phyloP scores from a whole-genome alignment of 164 flowering plant genomes.

The Santalum album region DNA sequence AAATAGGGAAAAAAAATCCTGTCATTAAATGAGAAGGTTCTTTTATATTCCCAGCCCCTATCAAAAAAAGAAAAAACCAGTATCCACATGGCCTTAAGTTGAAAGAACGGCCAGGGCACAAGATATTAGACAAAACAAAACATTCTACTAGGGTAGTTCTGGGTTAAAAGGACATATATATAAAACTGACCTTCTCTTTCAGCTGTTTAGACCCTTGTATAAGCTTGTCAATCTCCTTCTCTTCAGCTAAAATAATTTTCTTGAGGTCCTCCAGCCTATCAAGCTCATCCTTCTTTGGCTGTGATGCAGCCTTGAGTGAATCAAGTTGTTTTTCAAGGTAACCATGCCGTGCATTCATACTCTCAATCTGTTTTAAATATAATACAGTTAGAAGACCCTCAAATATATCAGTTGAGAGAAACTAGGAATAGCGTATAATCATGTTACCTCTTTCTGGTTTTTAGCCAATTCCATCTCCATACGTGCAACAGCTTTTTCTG shows the following conservation, averaged over 20 bases:
- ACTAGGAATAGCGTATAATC: not conserved
- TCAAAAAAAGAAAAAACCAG: not conserved
- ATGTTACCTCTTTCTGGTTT: constrained; percentile 65
- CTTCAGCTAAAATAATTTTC: constrained; percentile 48
- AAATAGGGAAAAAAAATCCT: not conserved
- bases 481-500: constrained; percentile 47
- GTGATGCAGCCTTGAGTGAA: constrained; percentile 66
- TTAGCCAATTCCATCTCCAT: constrained; percentile 83
- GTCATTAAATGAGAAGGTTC: not conserved
- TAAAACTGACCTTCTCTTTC: constrained; percentile 59
- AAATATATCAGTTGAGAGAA: not conserved
- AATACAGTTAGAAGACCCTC: constrained; percentile 1
- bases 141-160: not conserved
- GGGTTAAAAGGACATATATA: not conserved
- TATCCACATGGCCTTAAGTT: not conserved
- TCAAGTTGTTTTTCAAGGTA: constrained; percentile 77
- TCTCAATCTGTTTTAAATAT: constrained; percentile 53
- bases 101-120: not conserved
- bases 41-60: not conserved
- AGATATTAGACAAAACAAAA: not conserved
- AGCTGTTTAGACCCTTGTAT: constrained; percentile 57
- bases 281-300: constrained; percentile 65
- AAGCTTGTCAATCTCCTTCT: constrained; percentile 64
- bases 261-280: constrained; percentile 51
- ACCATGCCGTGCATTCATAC: constrained; percentile 44